phyloP scores from a whole-genome alignment of 1,284 basidiomycete genomes.

The Boletus smithii region DNA sequence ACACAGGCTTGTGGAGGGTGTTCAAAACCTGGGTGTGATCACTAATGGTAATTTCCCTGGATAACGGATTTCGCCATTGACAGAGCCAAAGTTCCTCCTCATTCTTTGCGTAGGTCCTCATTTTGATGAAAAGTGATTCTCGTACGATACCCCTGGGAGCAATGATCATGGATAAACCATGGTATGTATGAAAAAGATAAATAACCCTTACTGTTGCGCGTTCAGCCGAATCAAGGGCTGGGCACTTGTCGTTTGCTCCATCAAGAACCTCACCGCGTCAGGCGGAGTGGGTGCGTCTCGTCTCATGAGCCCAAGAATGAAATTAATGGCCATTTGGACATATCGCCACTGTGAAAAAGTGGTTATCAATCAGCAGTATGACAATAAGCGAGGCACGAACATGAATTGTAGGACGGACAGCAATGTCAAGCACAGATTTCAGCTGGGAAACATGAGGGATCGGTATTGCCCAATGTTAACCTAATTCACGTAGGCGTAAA shows the following conservation, averaged over 20 bases:
- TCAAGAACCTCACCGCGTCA: conserved; percentile 66
- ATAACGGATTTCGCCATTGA: conserved; percentile 76
- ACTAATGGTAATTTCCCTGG: conserved; percentile 49
- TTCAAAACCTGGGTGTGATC: conserved; percentile 48
- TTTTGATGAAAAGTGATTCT: conserved; percentile 76
- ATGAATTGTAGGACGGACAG: conserved; percentile 65
- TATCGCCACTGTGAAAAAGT: conserved; percentile 77
- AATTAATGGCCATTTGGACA: conserved; percentile 72
- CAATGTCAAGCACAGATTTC: conserved; percentile 65
- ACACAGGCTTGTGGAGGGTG: conserved; percentile 42
- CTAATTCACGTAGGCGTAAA: background rate
- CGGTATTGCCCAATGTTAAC: conserved; percentile 1
- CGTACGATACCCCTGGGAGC: conserved; percentile 65
- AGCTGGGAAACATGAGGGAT: conserved; percentile 40
- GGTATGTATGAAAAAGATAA: conserved; percentile 13
- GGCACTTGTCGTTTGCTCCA: conserved; percentile 69
- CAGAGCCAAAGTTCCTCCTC: conserved; percentile 76
- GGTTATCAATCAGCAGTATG: conserved; percentile 2
- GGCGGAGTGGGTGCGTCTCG: conserved; percentile 70
- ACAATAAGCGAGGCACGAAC: conserved; percentile 39
- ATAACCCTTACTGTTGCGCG: conserved; percentile 58
- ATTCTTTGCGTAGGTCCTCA: conserved; percentile 74
- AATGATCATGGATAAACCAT: conserved; percentile 14
- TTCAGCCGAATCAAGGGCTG: conserved; percentile 77
- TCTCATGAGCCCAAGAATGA: conserved; percentile 71